Evolutionary conservation across 345 rosid species (phyloP).

Genomic region (Cardiospermum halicacabum): DNA sequence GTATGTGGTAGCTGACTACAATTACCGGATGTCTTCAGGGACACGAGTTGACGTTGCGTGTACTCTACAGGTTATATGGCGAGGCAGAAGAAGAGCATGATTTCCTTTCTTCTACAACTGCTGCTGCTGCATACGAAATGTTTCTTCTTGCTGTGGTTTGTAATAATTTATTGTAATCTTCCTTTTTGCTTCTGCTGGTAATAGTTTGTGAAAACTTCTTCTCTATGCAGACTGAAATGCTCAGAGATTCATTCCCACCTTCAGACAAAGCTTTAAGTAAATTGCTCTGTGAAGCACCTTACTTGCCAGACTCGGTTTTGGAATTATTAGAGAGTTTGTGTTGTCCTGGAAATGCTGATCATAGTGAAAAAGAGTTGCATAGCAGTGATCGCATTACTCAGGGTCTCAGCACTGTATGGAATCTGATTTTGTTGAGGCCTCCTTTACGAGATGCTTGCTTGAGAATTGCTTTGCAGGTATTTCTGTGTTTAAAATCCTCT

Average conservation of each 20-base stretch:
- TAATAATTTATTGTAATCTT: slow-evolving; percentile 19
- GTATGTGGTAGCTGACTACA: slow-evolving; percentile 29
- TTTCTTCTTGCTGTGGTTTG: slow-evolving; percentile 80
- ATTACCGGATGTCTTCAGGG: slow-evolving; percentile 69
- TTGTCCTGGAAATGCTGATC: slow-evolving; percentile 59
- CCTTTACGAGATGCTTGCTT: slow-evolving; percentile 78
- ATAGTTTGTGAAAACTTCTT: slow-evolving; percentile 13
- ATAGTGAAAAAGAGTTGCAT: slow-evolving; percentile 57
- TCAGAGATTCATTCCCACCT: slow-evolving; percentile 91
- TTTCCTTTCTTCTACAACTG: slow-evolving; percentile 86
- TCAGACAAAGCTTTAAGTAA: slow-evolving; percentile 93
- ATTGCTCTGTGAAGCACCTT: slow-evolving; percentile 93
- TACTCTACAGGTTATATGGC: slow-evolving; percentile 88
- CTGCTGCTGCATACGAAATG: slow-evolving; percentile 81
- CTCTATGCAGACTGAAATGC: slow-evolving; percentile 77
- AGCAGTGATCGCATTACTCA: slow-evolving; percentile 94
- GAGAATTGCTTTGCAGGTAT: slow-evolving; percentile 92
- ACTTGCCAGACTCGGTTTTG: slow-evolving; percentile 74
- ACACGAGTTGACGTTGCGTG: slow-evolving; percentile 94
- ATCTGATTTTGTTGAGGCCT: slow-evolving; percentile 79
- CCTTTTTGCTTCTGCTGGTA: slow-evolving; percentile 2
- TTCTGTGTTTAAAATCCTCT: slow-evolving; percentile 5
- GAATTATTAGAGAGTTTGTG: slow-evolving; percentile 79
- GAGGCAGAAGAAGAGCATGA: slow-evolving; percentile 96
- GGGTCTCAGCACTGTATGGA: slow-evolving; percentile 96